Percentiles rank a stretch among this genome's conserved stretches.
Conservation (phyloP, 768 basidiomycete genomes). For the Obba rivulosa region DNA sequence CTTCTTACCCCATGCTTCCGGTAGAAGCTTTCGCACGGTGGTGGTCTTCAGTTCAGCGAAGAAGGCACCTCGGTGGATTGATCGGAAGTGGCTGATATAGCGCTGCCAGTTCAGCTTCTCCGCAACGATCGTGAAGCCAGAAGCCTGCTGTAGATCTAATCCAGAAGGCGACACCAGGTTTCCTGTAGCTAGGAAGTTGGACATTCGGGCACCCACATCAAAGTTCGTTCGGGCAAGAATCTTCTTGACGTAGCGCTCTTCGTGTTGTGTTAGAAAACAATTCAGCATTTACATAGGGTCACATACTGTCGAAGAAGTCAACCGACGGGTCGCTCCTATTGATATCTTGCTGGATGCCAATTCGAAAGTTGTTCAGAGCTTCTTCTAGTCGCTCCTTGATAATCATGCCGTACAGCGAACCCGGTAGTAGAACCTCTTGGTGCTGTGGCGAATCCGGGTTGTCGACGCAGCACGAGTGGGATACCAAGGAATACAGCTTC, state of each 20-base stretch:
- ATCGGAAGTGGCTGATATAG: conserved; percentile 97
- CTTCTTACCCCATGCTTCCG: conserved; percentile 91
- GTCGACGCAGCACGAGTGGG: conserved; percentile 84
- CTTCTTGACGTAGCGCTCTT: conserved; percentile 80
- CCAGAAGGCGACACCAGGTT: conserved; percentile 93
- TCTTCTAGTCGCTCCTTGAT: conserved; percentile 97
- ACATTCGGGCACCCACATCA: conserved; percentile 84
- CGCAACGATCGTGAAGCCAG: conserved; percentile 98
- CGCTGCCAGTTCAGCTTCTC: conserved; percentile 99
- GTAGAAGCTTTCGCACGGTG: conserved; percentile 90
- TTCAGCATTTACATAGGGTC: not conserved
- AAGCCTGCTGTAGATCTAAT: conserved; percentile 93
- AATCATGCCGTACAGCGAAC: conserved; percentile 91
- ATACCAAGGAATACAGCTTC: conserved; percentile 89
- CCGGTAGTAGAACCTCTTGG: conserved; percentile 94
- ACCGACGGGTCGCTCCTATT: conserved; percentile 67
- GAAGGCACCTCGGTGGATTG: conserved; percentile 98
- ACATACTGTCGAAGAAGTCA: conserved; percentile 85
- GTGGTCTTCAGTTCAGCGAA: conserved; percentile 99
- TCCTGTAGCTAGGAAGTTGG: conserved; percentile 96
- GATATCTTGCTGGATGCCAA: conserved; percentile 67
- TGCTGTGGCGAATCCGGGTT: conserved; percentile 99
- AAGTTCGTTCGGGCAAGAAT: conserved; percentile 75
- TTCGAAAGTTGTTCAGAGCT: conserved; percentile 66
- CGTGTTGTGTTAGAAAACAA: not conserved